These are phyloP conservation scores for Solanum sitiens DNA, from an alignment of 257 asterid species.

Conservation along the genomic window DNA sequence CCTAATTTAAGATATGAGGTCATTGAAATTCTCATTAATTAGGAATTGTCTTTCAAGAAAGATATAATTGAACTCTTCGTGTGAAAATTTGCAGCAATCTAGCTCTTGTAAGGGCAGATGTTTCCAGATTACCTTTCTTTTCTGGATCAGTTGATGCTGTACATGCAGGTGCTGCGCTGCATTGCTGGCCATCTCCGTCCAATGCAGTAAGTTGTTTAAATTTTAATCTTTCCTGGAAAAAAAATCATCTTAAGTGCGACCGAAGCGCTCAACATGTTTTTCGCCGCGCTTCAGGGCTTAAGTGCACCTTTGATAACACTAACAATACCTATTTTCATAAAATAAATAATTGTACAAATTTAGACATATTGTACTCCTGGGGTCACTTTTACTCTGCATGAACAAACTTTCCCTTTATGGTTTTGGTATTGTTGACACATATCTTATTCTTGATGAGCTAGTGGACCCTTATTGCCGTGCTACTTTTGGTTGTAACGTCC, in stretches of 20 bases:
- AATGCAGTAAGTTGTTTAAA: constrained; percentile 49
- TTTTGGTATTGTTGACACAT: background rate
- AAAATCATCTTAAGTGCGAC: background rate
- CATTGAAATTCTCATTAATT: background rate
- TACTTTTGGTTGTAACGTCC: background rate
- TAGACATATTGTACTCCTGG: background rate
- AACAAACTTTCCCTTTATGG: background rate
- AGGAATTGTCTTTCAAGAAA: background rate
- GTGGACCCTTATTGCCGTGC: background rate
- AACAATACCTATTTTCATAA: no score
- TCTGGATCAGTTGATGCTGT: constrained; percentile 88
- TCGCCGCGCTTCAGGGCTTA: no score
- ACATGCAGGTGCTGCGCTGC: constrained; percentile 98
- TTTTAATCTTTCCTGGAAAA: background rate
- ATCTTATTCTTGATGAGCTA: background rate
- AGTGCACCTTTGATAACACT: no score
- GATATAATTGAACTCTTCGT: background rate
- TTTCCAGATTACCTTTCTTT: constrained; percentile 82
- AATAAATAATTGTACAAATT: no score
- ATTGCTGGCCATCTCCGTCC: constrained; percentile 99
- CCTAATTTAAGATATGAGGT: background rate
- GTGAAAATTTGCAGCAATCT: constrained; percentile 39
- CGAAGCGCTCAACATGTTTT: background rate
- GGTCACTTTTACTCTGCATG: background rate
- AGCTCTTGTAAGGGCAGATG: constrained; percentile 96